Conservation (phyloP, 208 protist genomes). For the Novymonas esmeraldas region DNA sequence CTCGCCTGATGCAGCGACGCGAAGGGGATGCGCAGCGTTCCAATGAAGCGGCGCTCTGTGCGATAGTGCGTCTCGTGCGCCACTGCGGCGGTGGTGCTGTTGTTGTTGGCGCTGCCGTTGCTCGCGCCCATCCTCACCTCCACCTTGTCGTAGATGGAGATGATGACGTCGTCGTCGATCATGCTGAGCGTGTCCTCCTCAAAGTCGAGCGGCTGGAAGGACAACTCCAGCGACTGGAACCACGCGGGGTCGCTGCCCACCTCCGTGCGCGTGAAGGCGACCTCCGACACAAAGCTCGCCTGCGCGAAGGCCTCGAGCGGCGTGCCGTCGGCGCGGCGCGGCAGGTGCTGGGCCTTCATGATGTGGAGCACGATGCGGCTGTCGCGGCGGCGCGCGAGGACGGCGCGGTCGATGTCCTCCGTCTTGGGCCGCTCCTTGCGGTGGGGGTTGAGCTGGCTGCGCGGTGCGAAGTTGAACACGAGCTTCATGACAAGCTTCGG, state of each 20-base stretch:
- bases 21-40: constrained; percentile 76
- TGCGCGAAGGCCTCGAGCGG: constrained; percentile 82
- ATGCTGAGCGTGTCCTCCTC: constrained; percentile 84
- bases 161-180: constrained; percentile 83
- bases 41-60: constrained; percentile 80
- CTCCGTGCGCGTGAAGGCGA: constrained; percentile 68
- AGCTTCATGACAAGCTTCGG: constrained; percentile 56
- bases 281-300: constrained; percentile 77
- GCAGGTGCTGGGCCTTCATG: constrained; percentile 83
- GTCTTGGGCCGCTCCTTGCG: constrained; percentile 65
- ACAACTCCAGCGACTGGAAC: constrained; percentile 83
- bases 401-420: constrained; percentile 67
- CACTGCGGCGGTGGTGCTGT: constrained; percentile 50
- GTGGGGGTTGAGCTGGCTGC: constrained; percentile 79
- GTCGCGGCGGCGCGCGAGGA: constrained; percentile 54
- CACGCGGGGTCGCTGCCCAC: constrained; percentile 72
- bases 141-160: constrained; percentile 85
- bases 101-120: no score
- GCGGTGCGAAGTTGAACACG: constrained; percentile 46
- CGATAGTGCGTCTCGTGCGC: constrained; percentile 85
- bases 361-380: constrained; percentile 80
- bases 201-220: constrained; percentile 82
- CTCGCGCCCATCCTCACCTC: constrained; percentile 63
- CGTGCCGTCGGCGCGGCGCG: constrained; percentile 63
- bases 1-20: constrained; percentile 74